Percentiles rank a stretch among this genome's conserved stretches.
Conservation (phyloP, 495 filamentous ascomycete genomes). For the Neurospora sp. region DNA sequence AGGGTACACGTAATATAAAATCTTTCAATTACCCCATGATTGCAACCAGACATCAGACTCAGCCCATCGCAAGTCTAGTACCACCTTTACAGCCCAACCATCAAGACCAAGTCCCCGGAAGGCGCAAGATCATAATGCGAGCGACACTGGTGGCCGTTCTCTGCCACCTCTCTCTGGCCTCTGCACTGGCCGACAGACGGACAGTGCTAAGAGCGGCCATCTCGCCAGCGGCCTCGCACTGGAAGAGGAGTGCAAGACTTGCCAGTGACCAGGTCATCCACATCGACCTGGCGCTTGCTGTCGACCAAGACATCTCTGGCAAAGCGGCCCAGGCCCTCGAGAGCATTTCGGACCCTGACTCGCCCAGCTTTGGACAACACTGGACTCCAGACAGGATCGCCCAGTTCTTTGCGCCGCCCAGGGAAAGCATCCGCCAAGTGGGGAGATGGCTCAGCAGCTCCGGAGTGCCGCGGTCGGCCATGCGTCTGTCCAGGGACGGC, state of each 20-base stretch:
- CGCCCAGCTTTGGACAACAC: conserved; percentile 17
- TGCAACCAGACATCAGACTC: background rate
- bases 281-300: background rate
- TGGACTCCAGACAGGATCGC: conserved; percentile 13
- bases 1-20: background rate
- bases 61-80: background rate
- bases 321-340: background rate
- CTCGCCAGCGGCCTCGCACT: background rate
- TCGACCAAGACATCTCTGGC: background rate
- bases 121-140: background rate
- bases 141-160: background rate
- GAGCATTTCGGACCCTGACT: conserved; percentile 17
- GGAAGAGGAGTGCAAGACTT: background rate
- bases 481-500: background rate
- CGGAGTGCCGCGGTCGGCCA: conserved; percentile 28
- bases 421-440: conserved; percentile 8
- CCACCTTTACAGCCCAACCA: background rate
- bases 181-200: background rate
- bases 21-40: background rate
- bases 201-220: background rate
- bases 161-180: background rate
- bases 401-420: conserved; percentile 7
- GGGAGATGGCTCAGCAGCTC: conserved; percentile 34
- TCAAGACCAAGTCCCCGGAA: background rate
- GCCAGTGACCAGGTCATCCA: background rate